Conservation (phyloP, 2,329 filamentous ascomycete genomes). For the Metarhizium guizhouense region DNA sequence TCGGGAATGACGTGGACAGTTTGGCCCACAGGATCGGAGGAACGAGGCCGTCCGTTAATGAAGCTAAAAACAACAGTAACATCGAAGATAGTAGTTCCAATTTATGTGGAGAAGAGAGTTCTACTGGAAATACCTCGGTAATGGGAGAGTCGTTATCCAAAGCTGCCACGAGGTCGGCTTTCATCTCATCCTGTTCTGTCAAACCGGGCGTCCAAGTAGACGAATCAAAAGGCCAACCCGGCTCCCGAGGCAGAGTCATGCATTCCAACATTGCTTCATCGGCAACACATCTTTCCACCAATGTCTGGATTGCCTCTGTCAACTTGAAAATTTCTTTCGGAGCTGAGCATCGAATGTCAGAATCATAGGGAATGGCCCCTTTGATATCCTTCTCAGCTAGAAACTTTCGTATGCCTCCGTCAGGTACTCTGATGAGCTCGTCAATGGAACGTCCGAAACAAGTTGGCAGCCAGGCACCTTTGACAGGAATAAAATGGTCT, state of each 20-base stretch:
- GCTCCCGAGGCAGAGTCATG: conserved; percentile 39
- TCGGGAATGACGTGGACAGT: conserved; percentile 51
- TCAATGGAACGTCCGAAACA: conserved; percentile 81
- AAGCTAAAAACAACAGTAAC: conserved; percentile 64
- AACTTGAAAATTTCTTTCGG: conserved; percentile 84
- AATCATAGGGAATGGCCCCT: conserved; percentile 45
- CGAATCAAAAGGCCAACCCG: conserved; percentile 53
- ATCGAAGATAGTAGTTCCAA: conserved; percentile 67
- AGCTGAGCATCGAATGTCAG: conserved; percentile 63
- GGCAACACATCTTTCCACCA: conserved; percentile 47
- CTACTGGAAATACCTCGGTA: conserved; percentile 49
- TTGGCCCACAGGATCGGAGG: conserved; percentile 60
- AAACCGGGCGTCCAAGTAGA: conserved; percentile 21
- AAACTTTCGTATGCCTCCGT: conserved; percentile 61
- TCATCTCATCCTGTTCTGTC: conserved; percentile 17
- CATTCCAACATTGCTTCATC: conserved; percentile 55
- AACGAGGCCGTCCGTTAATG: conserved; percentile 72
- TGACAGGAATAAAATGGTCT: conserved; percentile 84
- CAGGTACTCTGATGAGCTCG: conserved; percentile 78
- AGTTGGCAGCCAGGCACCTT: conserved; percentile 69
- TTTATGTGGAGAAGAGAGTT: conserved; percentile 55
- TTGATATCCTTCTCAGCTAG: conserved; percentile 26
- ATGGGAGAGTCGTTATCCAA: conserved; percentile 64
- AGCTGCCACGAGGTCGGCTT: conserved; percentile 46
- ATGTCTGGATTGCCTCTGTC: conserved; percentile 63